Evolutionary conservation across 2,329 filamentous ascomycete genomes (phyloP).

Genomic region (Penicillium sp.): DNA sequence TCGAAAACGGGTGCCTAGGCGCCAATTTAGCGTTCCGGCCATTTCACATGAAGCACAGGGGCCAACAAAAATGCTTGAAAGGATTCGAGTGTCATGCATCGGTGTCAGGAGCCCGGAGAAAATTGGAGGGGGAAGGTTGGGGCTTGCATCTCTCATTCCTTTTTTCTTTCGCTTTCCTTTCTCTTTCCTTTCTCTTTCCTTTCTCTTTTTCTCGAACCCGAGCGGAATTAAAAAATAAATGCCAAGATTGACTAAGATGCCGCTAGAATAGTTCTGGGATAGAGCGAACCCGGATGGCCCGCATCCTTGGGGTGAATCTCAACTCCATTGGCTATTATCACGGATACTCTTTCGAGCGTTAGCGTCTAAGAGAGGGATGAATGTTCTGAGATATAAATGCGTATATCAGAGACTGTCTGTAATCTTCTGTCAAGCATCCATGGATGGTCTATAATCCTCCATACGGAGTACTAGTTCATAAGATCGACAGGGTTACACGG

Average conservation of each 20-base stretch:
- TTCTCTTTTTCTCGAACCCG: background rate
- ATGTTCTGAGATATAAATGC: background rate
- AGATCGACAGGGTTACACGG: conserved; percentile 15
- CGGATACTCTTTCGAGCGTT: conserved; percentile 1
- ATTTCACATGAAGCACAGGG: conserved; percentile 7
- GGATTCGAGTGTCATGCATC: conserved; percentile 3
- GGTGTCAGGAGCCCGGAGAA: conserved; percentile 5
- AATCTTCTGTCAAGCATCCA: background rate
- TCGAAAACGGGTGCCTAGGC: background rate
- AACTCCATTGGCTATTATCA: conserved; percentile 5
- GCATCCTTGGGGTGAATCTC: conserved; percentile 8
- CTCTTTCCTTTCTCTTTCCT: background rate
- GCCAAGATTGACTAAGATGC: conserved; percentile 11
- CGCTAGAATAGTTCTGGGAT: conserved; percentile 11
- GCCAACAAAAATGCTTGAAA: background rate
- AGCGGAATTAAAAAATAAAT: background rate
- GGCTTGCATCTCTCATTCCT: conserved; percentile 1
- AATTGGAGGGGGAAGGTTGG: background rate
- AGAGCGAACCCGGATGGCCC: conserved; percentile 15
- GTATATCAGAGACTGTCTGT: background rate
- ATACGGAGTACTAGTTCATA: conserved; percentile 4
- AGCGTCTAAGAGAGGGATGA: conserved; percentile 1
- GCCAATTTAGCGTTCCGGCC: background rate
- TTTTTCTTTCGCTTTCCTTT: background rate
- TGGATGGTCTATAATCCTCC: background rate